Evolutionary conservation across 2,329 filamentous ascomycete genomes (phyloP).

Genomic region (Gnomoniopsis sp.): DNA sequence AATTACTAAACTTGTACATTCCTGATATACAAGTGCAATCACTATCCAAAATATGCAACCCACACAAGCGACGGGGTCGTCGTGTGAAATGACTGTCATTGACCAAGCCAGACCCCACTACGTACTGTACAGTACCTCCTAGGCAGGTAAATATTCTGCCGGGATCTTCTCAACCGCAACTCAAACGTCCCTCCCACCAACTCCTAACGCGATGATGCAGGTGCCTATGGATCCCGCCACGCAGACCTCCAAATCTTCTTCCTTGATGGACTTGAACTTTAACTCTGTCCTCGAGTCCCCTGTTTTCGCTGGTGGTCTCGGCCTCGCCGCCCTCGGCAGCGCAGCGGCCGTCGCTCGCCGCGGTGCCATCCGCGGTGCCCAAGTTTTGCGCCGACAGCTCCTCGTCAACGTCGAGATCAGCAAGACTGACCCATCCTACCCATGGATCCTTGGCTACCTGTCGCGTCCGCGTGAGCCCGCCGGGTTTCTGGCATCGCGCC

Average conservation of each 20-base stretch:
- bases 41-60: too few relatives aligned
- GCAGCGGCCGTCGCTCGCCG: constrained; percentile 77
- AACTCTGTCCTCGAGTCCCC: constrained; percentile 62
- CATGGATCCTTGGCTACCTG: constrained; percentile 93
- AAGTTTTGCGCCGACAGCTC: constrained; percentile 75
- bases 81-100: neutral
- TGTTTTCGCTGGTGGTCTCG: constrained; percentile 71
- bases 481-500: constrained; percentile 55
- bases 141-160: neutral
- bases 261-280: constrained; percentile 38
- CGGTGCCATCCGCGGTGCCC: constrained; percentile 68
- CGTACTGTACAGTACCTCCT: neutral
- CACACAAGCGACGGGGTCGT: neutral
- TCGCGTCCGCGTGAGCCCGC: constrained; percentile 69
- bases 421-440: constrained; percentile 88
- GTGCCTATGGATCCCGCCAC: constrained; percentile 20
- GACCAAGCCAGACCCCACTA: constrained; percentile 16
- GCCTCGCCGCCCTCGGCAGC: constrained; percentile 84
- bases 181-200: neutral
- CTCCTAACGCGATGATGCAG: constrained; percentile 11
- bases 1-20: neutral
- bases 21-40: neutral
- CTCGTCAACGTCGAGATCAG: constrained; percentile 96
- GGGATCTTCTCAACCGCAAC: constrained; percentile 4
- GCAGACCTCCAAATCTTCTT: constrained; percentile 12